These are phyloP conservation scores for Epichloe gansuensis DNA, from an alignment of 2,329 filamentous ascomycete genomes.

Conservation along the genomic window DNA sequence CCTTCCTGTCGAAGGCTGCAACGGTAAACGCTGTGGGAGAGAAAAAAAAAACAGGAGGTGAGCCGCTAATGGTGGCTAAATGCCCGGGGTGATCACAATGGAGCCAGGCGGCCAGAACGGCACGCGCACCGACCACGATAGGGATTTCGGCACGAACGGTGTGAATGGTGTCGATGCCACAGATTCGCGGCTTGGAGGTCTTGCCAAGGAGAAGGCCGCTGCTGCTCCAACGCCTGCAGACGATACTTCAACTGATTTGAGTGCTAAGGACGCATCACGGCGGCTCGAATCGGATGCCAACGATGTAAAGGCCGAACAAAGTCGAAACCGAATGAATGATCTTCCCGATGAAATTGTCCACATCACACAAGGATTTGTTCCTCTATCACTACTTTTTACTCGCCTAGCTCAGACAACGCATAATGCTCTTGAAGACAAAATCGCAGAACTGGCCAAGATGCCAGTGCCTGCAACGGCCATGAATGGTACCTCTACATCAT, in stretches of 20 bases:
- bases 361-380: slow-evolving; percentile 63
- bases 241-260: slow-evolving; percentile 10
- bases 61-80: slow-evolving; percentile 17
- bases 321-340: slow-evolving; percentile 34
- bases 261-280: slow-evolving; percentile 12
- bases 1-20: neutral
- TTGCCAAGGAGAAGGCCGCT: slow-evolving; percentile 21
- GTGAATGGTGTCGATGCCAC: slow-evolving; percentile 25
- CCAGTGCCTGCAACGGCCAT: slow-evolving; percentile 37
- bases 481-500: slow-evolving; percentile 35
- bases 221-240: slow-evolving; percentile 4
- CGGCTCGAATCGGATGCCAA: neutral
- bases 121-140: slow-evolving; percentile 42
- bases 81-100: slow-evolving; percentile 43
- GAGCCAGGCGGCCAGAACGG: slow-evolving; percentile 41
- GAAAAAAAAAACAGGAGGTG: neutral
- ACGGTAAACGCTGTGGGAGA: neutral
- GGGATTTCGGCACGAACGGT: slow-evolving; percentile 32
- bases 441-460: slow-evolving; percentile 58
- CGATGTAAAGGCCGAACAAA: neutral
- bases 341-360: slow-evolving; percentile 52
- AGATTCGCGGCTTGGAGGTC: slow-evolving; percentile 12
- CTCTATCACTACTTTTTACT: slow-evolving; percentile 60
- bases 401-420: slow-evolving; percentile 75
- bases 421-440: slow-evolving; percentile 58